Base-by-base conservation (phyloP, 352 stramenopile genomes). In the Globisporangium cylindrosporum region DNA sequence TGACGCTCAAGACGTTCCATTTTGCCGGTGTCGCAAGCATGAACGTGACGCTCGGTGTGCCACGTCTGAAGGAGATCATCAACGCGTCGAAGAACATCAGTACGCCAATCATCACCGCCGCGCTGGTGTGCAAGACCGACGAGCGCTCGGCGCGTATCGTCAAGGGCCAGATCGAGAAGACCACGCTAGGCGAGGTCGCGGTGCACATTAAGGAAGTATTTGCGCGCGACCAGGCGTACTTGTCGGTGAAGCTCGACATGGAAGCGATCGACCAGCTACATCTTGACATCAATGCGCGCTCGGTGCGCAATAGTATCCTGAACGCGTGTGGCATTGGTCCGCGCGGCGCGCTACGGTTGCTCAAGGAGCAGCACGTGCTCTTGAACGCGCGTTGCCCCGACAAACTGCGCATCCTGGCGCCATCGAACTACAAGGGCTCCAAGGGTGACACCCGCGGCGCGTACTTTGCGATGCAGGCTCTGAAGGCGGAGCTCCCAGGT, bases 1-100 rank as follows among this genome's bases (percentile, higher is more conserved):
- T 99, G 95, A 99, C 95, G 55, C 78, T 98, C 9, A 98, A 99
- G 78, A 99, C 97, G 25, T 99, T 99, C 75, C 98, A 99, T 82
- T 99, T 99, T 87, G 97, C 97, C 46, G 98, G 98, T 76, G 98
- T 99, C 56, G 98, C 97, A 27, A 98, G 93, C 64, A 99, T 99
- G 98, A 99, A 99, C 82, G 98, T 99, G 48, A 99, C 98, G 29
- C 89, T 99, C 7, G 98, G 98, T 84, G 98, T 99, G 48, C 98
- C 98, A n/a, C 96, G 98, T 56, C 82, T 99, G 27, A 98, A 98
- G 79, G 94, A 98, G 69, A 98, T 98, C 67, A 98, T 98, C 72
- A 98, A 98, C 70, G 95, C 93, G 1, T 97, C 93, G 14, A 99
- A 99, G 76, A 84, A 91, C 14, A 99, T 99, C 70, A 99, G 94